phyloP scores from a whole-genome alignment of 257 asterid species.

The Jasminum sambac region DNA sequence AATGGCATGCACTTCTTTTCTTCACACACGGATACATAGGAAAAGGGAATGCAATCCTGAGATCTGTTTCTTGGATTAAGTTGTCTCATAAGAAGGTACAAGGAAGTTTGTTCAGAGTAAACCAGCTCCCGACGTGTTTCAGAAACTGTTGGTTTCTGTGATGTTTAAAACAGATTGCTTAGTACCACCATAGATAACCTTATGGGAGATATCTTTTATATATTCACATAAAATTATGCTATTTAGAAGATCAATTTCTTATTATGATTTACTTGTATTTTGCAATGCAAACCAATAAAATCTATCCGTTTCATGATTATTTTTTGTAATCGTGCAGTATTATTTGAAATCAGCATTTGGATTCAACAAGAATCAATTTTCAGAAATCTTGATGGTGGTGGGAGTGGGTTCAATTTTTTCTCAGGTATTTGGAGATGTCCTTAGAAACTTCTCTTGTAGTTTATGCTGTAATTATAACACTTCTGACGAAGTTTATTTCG shows the following conservation, averaged over 20 bases:
- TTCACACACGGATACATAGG: background rate
- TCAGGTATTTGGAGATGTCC: slow-evolving; percentile 54
- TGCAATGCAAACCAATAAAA: slow-evolving; percentile 12
- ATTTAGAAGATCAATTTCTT: background rate
- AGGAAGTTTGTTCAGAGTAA: background rate
- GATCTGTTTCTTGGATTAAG: background rate
- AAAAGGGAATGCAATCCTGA: background rate
- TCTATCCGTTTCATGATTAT: slow-evolving; percentile 10
- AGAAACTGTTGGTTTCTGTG: background rate
- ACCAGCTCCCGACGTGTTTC: background rate
- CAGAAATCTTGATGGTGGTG: slow-evolving; percentile 83
- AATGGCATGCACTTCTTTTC: slow-evolving; percentile 5
- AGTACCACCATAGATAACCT: background rate
- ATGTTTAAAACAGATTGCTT: background rate
- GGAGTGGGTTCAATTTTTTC: slow-evolving; percentile 90
- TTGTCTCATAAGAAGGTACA: background rate
- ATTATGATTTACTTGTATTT: slow-evolving; percentile 11
- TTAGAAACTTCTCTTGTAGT: background rate
- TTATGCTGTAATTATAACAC: background rate
- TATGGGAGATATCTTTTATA: background rate
- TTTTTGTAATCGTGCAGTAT: slow-evolving; percentile 53
- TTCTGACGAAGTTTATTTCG: background rate
- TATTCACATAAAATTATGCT: background rate
- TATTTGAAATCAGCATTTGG: slow-evolving; percentile 88
- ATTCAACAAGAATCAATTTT: slow-evolving; percentile 77